Base-by-base conservation (phyloP, 768 basidiomycete species). In the Cubamyces sp. region DNA sequence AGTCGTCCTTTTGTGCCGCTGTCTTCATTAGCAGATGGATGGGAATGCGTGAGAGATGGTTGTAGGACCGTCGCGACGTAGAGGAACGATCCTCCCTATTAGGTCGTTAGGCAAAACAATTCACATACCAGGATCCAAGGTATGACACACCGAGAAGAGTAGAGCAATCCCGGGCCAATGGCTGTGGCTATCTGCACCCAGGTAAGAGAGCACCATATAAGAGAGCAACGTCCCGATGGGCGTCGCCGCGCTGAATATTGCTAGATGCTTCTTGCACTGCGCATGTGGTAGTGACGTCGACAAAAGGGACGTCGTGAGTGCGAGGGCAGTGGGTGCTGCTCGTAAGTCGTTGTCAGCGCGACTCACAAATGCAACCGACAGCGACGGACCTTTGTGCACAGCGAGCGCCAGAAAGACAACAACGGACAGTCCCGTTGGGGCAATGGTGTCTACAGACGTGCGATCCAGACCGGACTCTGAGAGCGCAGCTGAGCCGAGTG, bases 371-470 rank as follows among this genome's bases (percentile, higher is more conserved):
- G 11, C 11, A 23, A 40, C 9, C 11, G 34, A 15, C n/a, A 25
- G 23, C 3, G 11, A 43, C 61, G 26, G 48, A 82, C 92, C 91
- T 84, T 98, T 98, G 76, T 98, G 97, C 21, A 98, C 79, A 50
- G 92, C 81, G 43, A 99, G 84, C 3, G 97, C 96, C 23, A 97
- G 71, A 72, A 98, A 98, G 3, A 99, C 90, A 45, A 98, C 80
- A 11, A 94, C 70, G 0, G 95, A 91, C 34, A 98, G 71, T 39
- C 78, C 80, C 23, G 63, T 65, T 23, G 66, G 62, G 0, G 64
- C 26, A 5, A 62, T 12, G 15, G 67, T 58, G 5, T n/a, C 64
- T 11, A 23, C 43, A 2, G 51, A 43, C 8, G 77, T 78, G 18
- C 78, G 74, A 59, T 65, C 71, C 11, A 70, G 5, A 0, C 15